Evolutionary conservation across 495 filamentous ascomycete species (phyloP).

Genomic region (Penicillium canariense): DNA sequence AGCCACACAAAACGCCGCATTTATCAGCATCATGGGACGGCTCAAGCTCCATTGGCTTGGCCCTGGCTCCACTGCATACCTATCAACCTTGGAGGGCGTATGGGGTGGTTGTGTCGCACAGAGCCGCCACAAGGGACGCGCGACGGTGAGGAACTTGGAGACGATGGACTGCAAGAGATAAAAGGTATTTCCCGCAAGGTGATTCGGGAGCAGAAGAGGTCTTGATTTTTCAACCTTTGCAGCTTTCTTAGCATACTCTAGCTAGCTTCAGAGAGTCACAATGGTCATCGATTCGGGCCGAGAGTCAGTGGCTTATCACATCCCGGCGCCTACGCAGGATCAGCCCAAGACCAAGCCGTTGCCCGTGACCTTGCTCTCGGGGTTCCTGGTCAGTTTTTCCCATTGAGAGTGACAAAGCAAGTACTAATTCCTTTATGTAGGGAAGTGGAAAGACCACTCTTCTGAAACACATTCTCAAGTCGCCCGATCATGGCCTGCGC

Average conservation of each 20-base stretch:
- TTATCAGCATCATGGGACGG: constrained; percentile 20
- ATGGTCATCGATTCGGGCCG: constrained; percentile 37
- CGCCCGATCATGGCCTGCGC: constrained; percentile 49
- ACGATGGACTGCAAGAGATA: constrained; percentile 12
- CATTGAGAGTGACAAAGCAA: neutral
- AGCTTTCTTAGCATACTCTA: neutral
- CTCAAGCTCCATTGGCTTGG: constrained; percentile 8
- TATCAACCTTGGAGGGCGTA: constrained; percentile 16
- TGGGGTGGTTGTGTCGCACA: constrained; percentile 5
- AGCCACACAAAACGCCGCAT: constrained; percentile 18
- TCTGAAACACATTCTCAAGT: constrained; percentile 53
- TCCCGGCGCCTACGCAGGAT: constrained; percentile 7
- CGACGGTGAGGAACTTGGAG: constrained; percentile 31
- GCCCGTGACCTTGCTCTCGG: constrained; percentile 48
- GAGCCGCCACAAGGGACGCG: neutral
- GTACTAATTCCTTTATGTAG: constrained; percentile 21
- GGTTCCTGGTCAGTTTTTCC: constrained; percentile 38
- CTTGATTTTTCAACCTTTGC: neutral
- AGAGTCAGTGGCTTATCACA: constrained; percentile 22
- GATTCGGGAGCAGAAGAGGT: neutral
- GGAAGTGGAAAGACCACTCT: constrained; percentile 58
- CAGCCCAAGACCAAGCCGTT: constrained; percentile 25
- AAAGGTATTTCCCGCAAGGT: constrained; percentile 20
- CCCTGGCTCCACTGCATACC: constrained; percentile 2
- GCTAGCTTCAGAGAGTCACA: neutral